A percentile compares a stretch with the other conserved stretches of the same genome.
Evolutionary conservation across 1,284 basidiomycete genomes (phyloP).

Genomic region (Fomitopsis schrenkii): DNA sequence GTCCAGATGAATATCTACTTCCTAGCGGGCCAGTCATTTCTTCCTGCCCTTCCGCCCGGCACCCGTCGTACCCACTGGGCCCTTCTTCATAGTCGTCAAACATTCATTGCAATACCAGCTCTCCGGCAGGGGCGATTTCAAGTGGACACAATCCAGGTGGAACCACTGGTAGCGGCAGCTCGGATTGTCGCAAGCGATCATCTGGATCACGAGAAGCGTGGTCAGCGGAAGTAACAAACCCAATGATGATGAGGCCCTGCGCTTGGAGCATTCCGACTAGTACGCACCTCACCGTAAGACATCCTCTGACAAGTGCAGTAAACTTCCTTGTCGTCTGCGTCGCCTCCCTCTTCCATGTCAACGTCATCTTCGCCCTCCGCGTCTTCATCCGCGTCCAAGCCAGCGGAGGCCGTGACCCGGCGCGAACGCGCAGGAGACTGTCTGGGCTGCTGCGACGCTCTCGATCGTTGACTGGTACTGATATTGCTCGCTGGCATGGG

Average conservation of each 20-base stretch:
- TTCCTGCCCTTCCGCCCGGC: slow-evolving; percentile 29
- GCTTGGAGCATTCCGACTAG: not conserved
- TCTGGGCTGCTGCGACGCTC: slow-evolving; percentile 24
- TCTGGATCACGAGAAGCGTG: slow-evolving; percentile 29
- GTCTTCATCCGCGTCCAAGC: slow-evolving; percentile 41
- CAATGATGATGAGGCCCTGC: too few species aligned
- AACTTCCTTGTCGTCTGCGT: slow-evolving; percentile 49
- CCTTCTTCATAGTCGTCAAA: slow-evolving; percentile 26
- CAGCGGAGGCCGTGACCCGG: slow-evolving; percentile 29
- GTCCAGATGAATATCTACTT: too few species aligned
- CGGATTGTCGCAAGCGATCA: slow-evolving; percentile 71
- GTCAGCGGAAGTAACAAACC: too few species aligned
- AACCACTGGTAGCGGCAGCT: slow-evolving; percentile 72
- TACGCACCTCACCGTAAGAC: slow-evolving; percentile 58
- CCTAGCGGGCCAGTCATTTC: not conserved
- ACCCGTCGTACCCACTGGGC: slow-evolving; percentile 13
- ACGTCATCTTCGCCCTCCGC: slow-evolving; percentile 39
- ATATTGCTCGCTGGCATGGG: slow-evolving; percentile 17
- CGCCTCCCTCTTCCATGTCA: slow-evolving; percentile 43
- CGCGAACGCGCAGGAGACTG: slow-evolving; percentile 26
- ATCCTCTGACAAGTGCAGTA: slow-evolving; percentile 68
- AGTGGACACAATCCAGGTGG: slow-evolving; percentile 56
- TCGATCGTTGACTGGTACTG: slow-evolving; percentile 18
- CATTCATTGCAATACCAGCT: slow-evolving; percentile 60
- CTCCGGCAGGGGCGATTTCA: slow-evolving; percentile 58